Evolutionary conservation across 768 basidiomycete species (phyloP).

Genomic region (Russula griseocarnosa): DNA sequence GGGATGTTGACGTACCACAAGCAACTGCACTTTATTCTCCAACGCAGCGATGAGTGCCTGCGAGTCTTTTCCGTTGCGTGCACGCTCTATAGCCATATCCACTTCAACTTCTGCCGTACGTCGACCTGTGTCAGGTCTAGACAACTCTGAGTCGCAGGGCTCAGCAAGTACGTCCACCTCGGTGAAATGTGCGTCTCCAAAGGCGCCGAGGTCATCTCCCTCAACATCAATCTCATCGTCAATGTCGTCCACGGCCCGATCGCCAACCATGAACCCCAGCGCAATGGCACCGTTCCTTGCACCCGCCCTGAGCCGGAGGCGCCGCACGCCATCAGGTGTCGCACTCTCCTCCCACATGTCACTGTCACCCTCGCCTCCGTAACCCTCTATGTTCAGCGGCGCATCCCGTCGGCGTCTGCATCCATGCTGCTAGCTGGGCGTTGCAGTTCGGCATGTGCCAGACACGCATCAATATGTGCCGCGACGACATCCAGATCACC

Average conservation of each 20-base stretch:
- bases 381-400: slow-evolving; percentile 31
- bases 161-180: slow-evolving; percentile 58
- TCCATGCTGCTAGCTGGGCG: slow-evolving; percentile 28
- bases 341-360: slow-evolving; percentile 37
- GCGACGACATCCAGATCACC: slow-evolving; percentile 73
- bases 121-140: slow-evolving; percentile 13
- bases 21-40: slow-evolving; percentile 55
- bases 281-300: slow-evolving; percentile 5
- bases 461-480: slow-evolving; percentile 78
- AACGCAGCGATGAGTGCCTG: slow-evolving; percentile 47
- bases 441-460: slow-evolving; percentile 48
- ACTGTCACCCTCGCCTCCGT: slow-evolving; percentile 36
- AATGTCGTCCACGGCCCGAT: slow-evolving; percentile 53
- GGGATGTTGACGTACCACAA: slow-evolving; percentile 30
- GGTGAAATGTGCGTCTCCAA: slow-evolving; percentile 71
- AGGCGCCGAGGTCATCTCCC: slow-evolving; percentile 64
- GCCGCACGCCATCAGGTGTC: slow-evolving; percentile 31
- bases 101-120: slow-evolving; percentile 36
- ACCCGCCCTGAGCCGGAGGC: slow-evolving; percentile 11
- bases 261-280: slow-evolving; percentile 61
- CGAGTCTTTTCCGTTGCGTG: slow-evolving; percentile 45
- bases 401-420: slow-evolving; percentile 33
- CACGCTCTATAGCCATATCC: slow-evolving; percentile 50
- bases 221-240: slow-evolving; percentile 81
- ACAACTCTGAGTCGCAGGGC: not conserved